phyloP scores from a whole-genome alignment of 352 stramenopile genomes.

The Phytophthora tentaculata region DNA sequence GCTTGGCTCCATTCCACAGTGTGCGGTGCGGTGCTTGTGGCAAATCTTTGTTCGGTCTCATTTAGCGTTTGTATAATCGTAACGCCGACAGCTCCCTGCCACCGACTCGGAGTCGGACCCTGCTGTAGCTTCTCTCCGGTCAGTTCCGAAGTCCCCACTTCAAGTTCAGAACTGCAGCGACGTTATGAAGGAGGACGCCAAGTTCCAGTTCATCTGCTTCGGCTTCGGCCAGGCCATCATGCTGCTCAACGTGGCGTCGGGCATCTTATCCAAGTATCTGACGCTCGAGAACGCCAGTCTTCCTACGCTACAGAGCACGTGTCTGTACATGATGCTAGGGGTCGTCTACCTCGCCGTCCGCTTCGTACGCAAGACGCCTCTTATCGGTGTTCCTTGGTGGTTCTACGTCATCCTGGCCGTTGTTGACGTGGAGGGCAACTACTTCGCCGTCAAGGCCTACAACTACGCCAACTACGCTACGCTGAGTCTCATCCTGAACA shows the following conservation, averaged over 20 bases:
- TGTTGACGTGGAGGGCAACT: slow-evolving; percentile 76
- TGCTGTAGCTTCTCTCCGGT: background rate
- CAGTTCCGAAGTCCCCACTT: slow-evolving; percentile 28
- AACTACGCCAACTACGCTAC: slow-evolving; percentile 78
- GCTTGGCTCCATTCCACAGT: no score
- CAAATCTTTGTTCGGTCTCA: slow-evolving; percentile 27
- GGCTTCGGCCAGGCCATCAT: slow-evolving; percentile 77
- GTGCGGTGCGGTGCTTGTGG: background rate
- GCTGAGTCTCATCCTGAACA: slow-evolving; percentile 69
- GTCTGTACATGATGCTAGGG: slow-evolving; percentile 61
- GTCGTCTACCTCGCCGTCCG: slow-evolving; percentile 54
- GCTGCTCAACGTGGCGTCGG: slow-evolving; percentile 62
- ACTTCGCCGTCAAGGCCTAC: slow-evolving; percentile 75
- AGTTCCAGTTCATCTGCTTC: slow-evolving; percentile 64
- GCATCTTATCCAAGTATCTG: slow-evolving; percentile 70
- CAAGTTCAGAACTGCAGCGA: background rate
- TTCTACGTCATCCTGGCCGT: slow-evolving; percentile 67
- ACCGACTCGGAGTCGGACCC: slow-evolving; percentile 14
- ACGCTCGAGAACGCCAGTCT: slow-evolving; percentile 52
- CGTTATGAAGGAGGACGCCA: slow-evolving; percentile 28
- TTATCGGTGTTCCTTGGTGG: slow-evolving; percentile 53
- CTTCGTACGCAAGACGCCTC: slow-evolving; percentile 40
- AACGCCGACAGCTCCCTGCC: slow-evolving; percentile 12
- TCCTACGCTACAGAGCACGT: slow-evolving; percentile 66
- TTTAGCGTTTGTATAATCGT: slow-evolving; percentile 22